phyloP scores from a whole-genome alignment of 75 land plant species.

The Selaginella moellendorffii region DNA sequence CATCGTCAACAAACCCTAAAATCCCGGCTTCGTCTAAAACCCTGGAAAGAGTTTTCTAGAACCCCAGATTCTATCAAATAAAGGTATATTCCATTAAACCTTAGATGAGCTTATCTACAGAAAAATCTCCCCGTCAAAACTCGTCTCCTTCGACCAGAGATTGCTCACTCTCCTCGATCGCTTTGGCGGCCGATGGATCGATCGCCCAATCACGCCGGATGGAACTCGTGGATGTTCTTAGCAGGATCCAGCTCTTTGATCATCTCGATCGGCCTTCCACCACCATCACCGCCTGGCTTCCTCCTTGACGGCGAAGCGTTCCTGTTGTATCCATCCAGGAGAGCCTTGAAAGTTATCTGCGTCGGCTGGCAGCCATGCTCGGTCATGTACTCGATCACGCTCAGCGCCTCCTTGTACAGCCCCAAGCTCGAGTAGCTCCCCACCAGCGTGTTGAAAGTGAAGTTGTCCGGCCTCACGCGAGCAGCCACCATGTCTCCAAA shows the following conservation, averaged over 20 bases:
- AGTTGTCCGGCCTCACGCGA: constrained; percentile 54
- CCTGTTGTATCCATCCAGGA: constrained; percentile 65
- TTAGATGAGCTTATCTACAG: not conserved
- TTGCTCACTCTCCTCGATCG: no score
- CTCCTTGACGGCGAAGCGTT: no score
- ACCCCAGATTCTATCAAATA: no score
- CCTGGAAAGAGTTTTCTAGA: not conserved
- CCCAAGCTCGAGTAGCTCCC: constrained; percentile 50
- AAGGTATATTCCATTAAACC: no score
- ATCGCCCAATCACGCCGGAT: no score
- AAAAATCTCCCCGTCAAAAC: no score
- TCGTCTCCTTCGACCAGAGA: no score
- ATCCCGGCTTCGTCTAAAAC: not conserved
- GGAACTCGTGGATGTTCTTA: not conserved
- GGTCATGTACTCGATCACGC: constrained; percentile 62
- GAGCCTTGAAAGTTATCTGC: constrained; percentile 53
- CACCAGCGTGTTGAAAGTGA: constrained; percentile 73
- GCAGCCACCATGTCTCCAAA: constrained; percentile 48
- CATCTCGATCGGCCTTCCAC: not conserved
- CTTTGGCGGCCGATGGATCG: no score
- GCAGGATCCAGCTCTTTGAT: not conserved
- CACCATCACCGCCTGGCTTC: constrained; percentile 26
- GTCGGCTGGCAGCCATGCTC: constrained; percentile 57
- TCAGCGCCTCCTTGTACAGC: constrained; percentile 68
- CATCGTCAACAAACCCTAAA: not conserved